Evolutionary conservation across 2,329 filamentous ascomycete genomes (phyloP), one percentile per base, ranked within the genome.

Genomic region (Botrytis sinoallii): DNA sequence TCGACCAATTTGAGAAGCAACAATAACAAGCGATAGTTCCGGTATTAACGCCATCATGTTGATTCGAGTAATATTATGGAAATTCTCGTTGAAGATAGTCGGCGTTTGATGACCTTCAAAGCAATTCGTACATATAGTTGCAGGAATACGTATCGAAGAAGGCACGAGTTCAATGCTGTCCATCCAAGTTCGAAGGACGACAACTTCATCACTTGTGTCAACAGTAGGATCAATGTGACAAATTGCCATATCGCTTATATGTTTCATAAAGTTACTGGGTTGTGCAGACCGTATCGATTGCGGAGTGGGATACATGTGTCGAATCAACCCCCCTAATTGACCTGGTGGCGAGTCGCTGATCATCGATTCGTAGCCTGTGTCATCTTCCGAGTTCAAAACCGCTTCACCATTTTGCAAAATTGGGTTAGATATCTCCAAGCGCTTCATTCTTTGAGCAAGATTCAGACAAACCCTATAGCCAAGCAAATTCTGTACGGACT

Each of bases 21-120:
- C 83, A 4, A 93, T 84, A 14, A 94, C 87, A 22, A 94, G 83
- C n/a, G 86, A 90, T 1, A 96, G 84, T 77, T 93, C 90, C 0
- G 91, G 91, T 1, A 95, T 88, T 69, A 90, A 86, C 0, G 86
- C 83, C 55, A 89, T 82, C 85, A 92, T 89, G 82, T 87, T 90
- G 35, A 93, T 82, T 3, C 89, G 86, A 42, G 70, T 44, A 25
- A 71, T 32, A 6, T 71, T 25, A 6, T n/a, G 25, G 25, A 68
- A 68, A 44, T 4, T 52, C 12, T 22, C 22, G 10, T n/a, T 44
- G 12, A 55, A 66, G 14, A 25, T n/a, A 12, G 12, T 52, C 35
- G 32, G 38, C 6, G 20, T 12, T 48, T 12, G 10, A 25, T 40
- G 44, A 8, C 42, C 35, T 29, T 20, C 22, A 9, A 32, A 55